These are phyloP conservation scores for Septoria linicola DNA, from an alignment of 2,329 filamentous ascomycete genomes.

Conservation along the genomic window DNA sequence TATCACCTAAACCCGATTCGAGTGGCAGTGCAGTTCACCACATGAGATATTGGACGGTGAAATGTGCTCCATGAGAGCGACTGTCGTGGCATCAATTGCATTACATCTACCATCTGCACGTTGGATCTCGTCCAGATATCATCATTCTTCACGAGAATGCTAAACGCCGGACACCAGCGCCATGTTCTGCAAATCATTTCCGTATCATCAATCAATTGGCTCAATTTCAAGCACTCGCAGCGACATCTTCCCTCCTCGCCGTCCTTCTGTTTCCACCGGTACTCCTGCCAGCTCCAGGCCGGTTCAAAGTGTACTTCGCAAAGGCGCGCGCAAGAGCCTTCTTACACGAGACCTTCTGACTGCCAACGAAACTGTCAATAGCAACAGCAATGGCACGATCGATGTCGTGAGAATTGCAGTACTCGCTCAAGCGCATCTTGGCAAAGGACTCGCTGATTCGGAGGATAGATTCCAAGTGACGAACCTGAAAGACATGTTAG, in stretches of 20 bases:
- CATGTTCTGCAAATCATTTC: neutral
- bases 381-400: conserved; percentile 96
- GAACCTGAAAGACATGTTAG: conserved; percentile 61
- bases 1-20: too few species aligned
- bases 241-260: conserved; percentile 22
- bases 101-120: too few species aligned
- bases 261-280: conserved; percentile 14
- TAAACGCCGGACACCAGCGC: neutral
- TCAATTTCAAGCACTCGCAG: conserved; percentile 25
- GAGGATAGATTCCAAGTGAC: conserved; percentile 96
- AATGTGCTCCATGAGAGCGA: too few species aligned
- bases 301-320: conserved; percentile 73
- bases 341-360: conserved; percentile 96
- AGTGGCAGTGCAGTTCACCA: too few species aligned
- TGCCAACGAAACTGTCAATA: conserved; percentile 91
- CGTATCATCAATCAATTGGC: too few species aligned
- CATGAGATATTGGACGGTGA: too few species aligned
- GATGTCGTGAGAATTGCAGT: conserved; percentile 85
- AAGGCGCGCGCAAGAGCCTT: conserved; percentile 92
- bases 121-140: neutral
- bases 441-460: conserved; percentile 92
- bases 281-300: conserved; percentile 44
- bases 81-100: too few species aligned
- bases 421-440: conserved; percentile 97
- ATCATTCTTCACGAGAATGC: neutral